These are phyloP conservation scores for Nyssa sinensis DNA, from an alignment of 148 eudicot species.

Conservation along the genomic window DNA sequence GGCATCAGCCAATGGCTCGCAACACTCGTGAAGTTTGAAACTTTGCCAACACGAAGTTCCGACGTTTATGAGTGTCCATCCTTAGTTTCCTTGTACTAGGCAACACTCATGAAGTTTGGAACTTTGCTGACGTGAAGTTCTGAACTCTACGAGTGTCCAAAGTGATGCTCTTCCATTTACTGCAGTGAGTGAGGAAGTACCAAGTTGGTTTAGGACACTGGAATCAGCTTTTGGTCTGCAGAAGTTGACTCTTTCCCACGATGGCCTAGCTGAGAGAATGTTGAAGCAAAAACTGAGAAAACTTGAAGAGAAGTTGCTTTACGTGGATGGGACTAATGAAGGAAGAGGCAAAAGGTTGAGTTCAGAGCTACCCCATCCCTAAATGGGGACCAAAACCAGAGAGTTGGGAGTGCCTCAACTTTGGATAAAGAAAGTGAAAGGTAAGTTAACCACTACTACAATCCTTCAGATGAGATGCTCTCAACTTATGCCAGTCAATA, in stretches of 20 bases:
- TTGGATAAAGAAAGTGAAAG: conserved; percentile 24
- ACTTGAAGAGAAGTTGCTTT: background rate
- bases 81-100: too few relatives aligned
- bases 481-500: background rate
- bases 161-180: background rate
- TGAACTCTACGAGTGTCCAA: too few relatives aligned
- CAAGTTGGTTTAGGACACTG: too few relatives aligned
- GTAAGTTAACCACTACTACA: conserved; percentile 15
- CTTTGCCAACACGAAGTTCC: too few relatives aligned
- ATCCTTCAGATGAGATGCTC: background rate
- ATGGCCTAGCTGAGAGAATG: background rate
- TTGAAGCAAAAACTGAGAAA: too few relatives aligned
- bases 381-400: background rate
- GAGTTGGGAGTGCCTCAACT: background rate
- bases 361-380: background rate
- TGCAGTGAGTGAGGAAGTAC: background rate
- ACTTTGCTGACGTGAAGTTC: too few relatives aligned
- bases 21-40: too few relatives aligned
- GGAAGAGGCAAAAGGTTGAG: too few relatives aligned
- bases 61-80: too few relatives aligned
- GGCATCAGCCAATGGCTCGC: too few relatives aligned
- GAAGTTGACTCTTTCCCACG: background rate
- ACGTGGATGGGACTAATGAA: background rate
- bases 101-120: too few relatives aligned
- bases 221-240: too few relatives aligned